Evolutionary conservation across 495 filamentous ascomycete species (phyloP).

Genomic region (Penicillium lagena): DNA sequence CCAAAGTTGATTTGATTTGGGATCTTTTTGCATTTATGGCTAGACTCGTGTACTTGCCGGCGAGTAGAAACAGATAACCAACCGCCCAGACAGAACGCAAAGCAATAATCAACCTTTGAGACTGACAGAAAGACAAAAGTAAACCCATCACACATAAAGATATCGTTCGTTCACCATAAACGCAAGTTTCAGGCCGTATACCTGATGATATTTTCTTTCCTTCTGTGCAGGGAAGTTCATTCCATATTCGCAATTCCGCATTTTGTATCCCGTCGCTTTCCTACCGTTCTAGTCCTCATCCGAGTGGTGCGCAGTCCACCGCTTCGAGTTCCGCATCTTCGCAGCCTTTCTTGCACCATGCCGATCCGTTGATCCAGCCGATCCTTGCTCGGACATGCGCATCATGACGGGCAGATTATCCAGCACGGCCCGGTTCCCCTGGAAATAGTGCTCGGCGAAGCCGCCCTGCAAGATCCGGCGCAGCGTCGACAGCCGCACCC

Average conservation of each 20-base stretch:
- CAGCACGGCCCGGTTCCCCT: constrained; percentile 73
- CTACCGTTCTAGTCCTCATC: constrained; percentile 15
- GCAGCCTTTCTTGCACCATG: constrained; percentile 27
- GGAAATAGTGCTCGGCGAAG: constrained; percentile 76
- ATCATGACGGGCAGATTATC: constrained; percentile 61
- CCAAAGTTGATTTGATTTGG: no score
- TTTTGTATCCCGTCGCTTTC: no score
- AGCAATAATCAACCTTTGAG: no score
- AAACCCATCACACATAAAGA: no score
- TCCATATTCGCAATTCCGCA: no score
- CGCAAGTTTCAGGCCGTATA: neutral
- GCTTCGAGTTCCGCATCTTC: constrained; percentile 27
- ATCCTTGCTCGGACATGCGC: constrained; percentile 13
- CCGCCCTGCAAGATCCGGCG: constrained; percentile 74
- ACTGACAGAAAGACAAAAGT: no score
- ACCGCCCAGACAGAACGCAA: no score
- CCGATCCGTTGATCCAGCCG: constrained; percentile 14
- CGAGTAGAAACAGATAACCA: no score
- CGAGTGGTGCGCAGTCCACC: constrained; percentile 24
- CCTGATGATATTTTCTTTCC: neutral
- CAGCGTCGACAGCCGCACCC: constrained; percentile 68
- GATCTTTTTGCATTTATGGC: no score
- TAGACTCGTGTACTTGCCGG: no score
- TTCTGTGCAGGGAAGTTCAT: no score
- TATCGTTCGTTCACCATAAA: no score